Evolutionary conservation across 768 basidiomycete genomes (phyloP), one percentile per base, ranked within the genome.

Genomic region (Rhizopogon vinicolor): DNA sequence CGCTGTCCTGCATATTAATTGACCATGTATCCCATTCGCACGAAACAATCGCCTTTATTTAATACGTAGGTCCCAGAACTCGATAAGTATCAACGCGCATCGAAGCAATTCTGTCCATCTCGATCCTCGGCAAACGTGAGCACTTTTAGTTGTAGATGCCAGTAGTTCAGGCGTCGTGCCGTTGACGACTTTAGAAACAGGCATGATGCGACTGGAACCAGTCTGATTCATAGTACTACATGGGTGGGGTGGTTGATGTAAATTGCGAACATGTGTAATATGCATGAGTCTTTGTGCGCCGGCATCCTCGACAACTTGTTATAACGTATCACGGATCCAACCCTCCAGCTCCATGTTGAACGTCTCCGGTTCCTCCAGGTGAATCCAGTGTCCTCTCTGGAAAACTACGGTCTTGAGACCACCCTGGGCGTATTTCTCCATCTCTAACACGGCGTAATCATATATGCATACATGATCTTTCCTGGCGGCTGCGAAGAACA

Each of bases 341-440:
- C 54, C 59, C 31, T 67, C 56, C 37, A 77, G 67, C n/a, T 64
- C 68, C 6, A 58, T 54, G 44, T 75, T 78, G 33, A 76, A 59
- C 41, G 66, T 63, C 19, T 71, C 68, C 0, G 71, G 62, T 28
- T 60, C 63, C 49, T 72, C 71, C 58, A 77, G 52, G 3, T 66
- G 65, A 8, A 66, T 58, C 72, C 74, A 79, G 52, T 78, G 77
- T 1, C 70, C 72, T 3, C 65, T 60, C 33, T 75, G 70, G 29
- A 73, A 71, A 50, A 70, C 71, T 51, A 57, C 64, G 7, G 68
- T 55, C 9, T 70, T 71, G 44, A 62, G 52, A 41, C 64, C 61
- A 43, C 64, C 65, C 37, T 57, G 57, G 7, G 68, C 66, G 54
- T 66, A 63, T 52, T 67, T 59, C 54, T 66, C 53, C 10, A 72